Base-by-base conservation (phyloP, 352 stramenopile genomes). In the Phytophthora macrochlamydospora region DNA sequence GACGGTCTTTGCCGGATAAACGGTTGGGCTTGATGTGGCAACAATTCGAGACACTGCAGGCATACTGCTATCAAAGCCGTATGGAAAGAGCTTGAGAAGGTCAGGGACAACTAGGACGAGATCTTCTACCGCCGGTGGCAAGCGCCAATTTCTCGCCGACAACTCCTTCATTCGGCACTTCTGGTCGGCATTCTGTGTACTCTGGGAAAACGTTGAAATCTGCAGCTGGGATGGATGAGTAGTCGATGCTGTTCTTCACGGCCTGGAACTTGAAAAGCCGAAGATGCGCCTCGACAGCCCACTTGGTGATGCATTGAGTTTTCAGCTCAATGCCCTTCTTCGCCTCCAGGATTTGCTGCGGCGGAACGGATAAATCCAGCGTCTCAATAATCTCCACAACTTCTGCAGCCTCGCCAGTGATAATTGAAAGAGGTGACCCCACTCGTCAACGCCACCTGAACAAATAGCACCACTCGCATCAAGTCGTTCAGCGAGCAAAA, bases 141-240 rank as follows among this genome's bases (percentile, higher is more conserved):
- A 77, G 42, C 2, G 69, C 69, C 12, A 77, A 37, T 33, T 74
- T 73, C 30, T 69, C 62, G 2, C 51, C 59, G 0, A 62, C 56
- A 8, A 67, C 18, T 0, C 43, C 57, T 49, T 71, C 46, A 31
- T 68, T 65, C 8, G 59, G 3, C 12, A 73, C 65, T 4, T 61
- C 37, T 0, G 59, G 54, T 6, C 69, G 51, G 45, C 69, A 74
- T 11, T 77, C 69, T 0, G 69, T 67, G 38, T 71, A 77, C 42
- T 71, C 59, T 37, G 69, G 69, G 24, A 74, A 77, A 1, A 66
- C 56, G 11, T 60, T 74, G 18, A 71, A 68, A 44, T 74, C 65
- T 28, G 69, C 69, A 24, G 60, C 65, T 5, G 69, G 56, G 32
- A 74, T 71, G 4, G 69, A 74, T 2, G 69, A 71, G 44, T 77